phyloP scores from a whole-genome alignment of 1,139 yeast species.

The Taphrina confusa region DNA sequence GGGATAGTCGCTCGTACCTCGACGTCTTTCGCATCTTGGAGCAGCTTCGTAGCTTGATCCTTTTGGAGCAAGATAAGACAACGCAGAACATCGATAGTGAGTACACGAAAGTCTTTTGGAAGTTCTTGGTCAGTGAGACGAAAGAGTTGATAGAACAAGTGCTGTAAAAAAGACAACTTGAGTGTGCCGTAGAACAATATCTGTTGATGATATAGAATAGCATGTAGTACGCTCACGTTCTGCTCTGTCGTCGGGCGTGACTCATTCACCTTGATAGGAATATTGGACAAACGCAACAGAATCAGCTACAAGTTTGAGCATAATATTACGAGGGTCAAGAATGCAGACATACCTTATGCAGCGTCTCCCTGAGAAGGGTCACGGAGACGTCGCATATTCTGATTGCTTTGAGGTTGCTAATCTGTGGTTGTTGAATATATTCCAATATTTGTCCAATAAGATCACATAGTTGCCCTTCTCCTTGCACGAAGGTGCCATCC shows the following conservation, averaged over 20 bases:
- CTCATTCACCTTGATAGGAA: neutral
- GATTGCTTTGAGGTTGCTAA: conserved; percentile 24
- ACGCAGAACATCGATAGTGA: conserved; percentile 40
- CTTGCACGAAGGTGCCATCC: conserved; percentile 41
- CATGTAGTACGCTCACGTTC: conserved; percentile 35
- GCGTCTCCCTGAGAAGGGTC: neutral
- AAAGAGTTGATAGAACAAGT: conserved; percentile 39
- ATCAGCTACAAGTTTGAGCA: conserved; percentile 1
- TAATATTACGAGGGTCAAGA: neutral
- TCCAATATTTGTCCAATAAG: conserved; percentile 40
- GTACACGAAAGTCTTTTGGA: conserved; percentile 32
- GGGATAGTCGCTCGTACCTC: neutral
- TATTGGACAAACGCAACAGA: conserved; percentile 18
- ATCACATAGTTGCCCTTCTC: conserved; percentile 40
- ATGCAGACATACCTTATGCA: conserved; percentile 6
- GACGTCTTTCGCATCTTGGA: conserved; percentile 2
- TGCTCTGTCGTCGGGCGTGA: neutral
- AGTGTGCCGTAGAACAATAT: conserved; percentile 38
- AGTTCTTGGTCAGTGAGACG: conserved; percentile 31
- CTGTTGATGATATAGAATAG: conserved; percentile 40
- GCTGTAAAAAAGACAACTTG: conserved; percentile 37
- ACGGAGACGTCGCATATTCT: conserved; percentile 8
- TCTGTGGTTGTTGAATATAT: conserved; percentile 38
- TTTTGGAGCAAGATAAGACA: conserved; percentile 38
- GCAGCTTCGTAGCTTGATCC: neutral